phyloP scores from a whole-genome alignment of 441 rosid genomes.

The Mallotus japonicus region DNA sequence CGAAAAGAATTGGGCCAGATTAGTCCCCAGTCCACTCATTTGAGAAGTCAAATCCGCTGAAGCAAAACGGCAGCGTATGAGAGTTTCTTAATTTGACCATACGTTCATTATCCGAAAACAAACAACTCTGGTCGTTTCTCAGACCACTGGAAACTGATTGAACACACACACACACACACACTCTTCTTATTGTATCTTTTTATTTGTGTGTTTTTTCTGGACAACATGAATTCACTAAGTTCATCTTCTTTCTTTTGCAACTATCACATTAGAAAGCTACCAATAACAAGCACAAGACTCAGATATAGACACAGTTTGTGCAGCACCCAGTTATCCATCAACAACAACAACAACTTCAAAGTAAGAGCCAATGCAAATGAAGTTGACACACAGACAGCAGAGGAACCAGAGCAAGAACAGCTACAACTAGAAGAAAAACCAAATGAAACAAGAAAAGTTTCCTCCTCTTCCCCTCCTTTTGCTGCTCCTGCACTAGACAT shows the following conservation, averaged over 20 bases:
- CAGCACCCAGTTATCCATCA: conserved; percentile 19
- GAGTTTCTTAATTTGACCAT: background rate
- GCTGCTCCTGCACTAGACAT: conserved; percentile 43
- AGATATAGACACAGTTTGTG: background rate
- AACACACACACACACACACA: too few species aligned
- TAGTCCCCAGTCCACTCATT: too few species aligned
- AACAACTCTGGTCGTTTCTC: background rate
- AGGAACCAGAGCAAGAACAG: conserved; percentile 34
- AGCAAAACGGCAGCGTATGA: conserved; percentile 6
- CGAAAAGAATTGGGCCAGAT: too few species aligned
- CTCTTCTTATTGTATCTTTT: background rate
- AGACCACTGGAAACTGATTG: background rate
- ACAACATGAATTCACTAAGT: conserved; percentile 44
- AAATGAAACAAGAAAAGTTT: conserved; percentile 19
- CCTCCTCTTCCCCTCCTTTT: conserved; percentile 21
- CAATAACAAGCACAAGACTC: conserved; percentile 20
- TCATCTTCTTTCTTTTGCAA: conserved; percentile 44
- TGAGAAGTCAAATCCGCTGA: too few species aligned
- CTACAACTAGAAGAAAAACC: conserved; percentile 18
- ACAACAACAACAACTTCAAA: conserved; percentile 30
- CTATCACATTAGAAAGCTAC: conserved; percentile 28
- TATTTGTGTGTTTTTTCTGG: background rate
- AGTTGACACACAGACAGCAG: conserved; percentile 34
- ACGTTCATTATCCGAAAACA: conserved; percentile 21
- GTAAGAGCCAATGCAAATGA: conserved; percentile 44